phyloP scores from a whole-genome alignment of 768 basidiomycete genomes.

The Asterophora parasitica region DNA sequence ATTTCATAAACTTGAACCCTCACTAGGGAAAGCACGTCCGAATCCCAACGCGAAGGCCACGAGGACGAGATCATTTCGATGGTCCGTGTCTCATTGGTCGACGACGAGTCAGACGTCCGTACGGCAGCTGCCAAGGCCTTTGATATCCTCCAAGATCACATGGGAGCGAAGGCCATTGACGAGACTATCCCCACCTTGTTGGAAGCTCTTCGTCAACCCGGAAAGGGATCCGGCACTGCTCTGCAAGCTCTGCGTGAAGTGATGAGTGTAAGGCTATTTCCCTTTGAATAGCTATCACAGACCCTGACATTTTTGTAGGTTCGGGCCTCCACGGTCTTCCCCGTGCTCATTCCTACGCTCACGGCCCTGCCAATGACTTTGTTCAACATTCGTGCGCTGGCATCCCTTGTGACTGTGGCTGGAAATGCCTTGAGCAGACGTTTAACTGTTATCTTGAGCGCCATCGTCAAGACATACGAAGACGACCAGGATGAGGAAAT shows the following conservation, averaged over 20 bases:
- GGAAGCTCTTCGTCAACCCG: constrained; percentile 90
- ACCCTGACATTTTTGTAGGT: constrained; percentile 44
- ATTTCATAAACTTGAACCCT: neutral
- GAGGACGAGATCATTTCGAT: constrained; percentile 86
- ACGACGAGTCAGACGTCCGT: constrained; percentile 81
- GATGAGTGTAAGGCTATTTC: constrained; percentile 63
- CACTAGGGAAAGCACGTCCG: constrained; percentile 74
- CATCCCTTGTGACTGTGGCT: constrained; percentile 89
- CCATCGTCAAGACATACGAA: constrained; percentile 77
- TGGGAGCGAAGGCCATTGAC: constrained; percentile 90
- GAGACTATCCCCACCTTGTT: constrained; percentile 93
- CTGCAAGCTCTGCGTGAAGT: constrained; percentile 91
- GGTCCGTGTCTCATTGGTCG: constrained; percentile 81
- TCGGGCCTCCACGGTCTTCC: constrained; percentile 93
- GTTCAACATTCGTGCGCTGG: constrained; percentile 91
- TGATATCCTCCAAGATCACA: constrained; percentile 87
- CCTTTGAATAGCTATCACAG: neutral
- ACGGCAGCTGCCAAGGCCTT: constrained; percentile 85
- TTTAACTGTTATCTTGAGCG: constrained; percentile 69
- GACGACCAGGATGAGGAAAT: constrained; percentile 68
- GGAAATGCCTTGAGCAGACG: constrained; percentile 86
- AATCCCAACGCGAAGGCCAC: constrained; percentile 79
- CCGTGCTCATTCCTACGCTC: constrained; percentile 90
- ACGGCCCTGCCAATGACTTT: constrained; percentile 87
- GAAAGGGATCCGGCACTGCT: constrained; percentile 92